A percentile compares a stretch with the other conserved stretches of the same genome.
Conservation (phyloP, 2,329 filamentous ascomycete genomes). For the Pseudocercospora musae region DNA sequence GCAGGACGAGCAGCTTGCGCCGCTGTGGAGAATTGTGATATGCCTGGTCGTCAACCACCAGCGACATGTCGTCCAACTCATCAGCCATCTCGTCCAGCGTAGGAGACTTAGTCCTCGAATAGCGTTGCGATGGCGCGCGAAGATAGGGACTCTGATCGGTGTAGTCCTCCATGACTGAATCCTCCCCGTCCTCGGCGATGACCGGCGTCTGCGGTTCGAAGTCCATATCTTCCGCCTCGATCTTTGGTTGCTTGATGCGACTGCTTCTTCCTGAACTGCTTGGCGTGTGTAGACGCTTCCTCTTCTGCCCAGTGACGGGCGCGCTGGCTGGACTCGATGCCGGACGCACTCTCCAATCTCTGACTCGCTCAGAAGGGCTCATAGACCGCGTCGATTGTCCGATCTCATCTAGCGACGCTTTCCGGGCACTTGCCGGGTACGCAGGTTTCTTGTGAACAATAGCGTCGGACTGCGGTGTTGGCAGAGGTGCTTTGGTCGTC, state of each 20-base stretch:
- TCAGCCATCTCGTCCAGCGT: constrained; percentile 15
- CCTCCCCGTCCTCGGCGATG: not conserved
- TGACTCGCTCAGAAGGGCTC: constrained; percentile 34
- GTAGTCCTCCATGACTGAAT: constrained; percentile 8
- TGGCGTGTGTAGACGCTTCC: constrained; percentile 23
- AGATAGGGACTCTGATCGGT: constrained; percentile 8
- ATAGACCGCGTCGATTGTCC: constrained; percentile 28
- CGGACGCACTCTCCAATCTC: constrained; percentile 23
- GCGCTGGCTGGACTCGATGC: constrained; percentile 10
- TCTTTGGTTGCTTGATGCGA: constrained; percentile 20
- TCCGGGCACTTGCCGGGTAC: not conserved
- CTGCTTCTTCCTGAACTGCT: constrained; percentile 14
- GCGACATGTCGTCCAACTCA: constrained; percentile 34
- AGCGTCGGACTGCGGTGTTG: constrained; percentile 16
- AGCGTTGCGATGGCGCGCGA: constrained; percentile 10
- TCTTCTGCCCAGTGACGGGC: constrained; percentile 13
- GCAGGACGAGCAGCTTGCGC: constrained; percentile 21
- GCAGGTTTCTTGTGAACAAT: constrained; percentile 35
- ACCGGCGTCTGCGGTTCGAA: not conserved
- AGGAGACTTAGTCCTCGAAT: constrained; percentile 7
- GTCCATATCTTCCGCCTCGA: constrained; percentile 17
- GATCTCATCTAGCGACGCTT: constrained; percentile 18
- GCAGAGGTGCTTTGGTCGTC: constrained; percentile 33
- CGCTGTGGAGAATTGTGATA: constrained; percentile 17
- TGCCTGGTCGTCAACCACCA: constrained; percentile 30